Percentiles rank a stretch among this genome's conserved stretches.
Conservation (phyloP, 306 rosid genomes). For the Trifolium repens region DNA sequence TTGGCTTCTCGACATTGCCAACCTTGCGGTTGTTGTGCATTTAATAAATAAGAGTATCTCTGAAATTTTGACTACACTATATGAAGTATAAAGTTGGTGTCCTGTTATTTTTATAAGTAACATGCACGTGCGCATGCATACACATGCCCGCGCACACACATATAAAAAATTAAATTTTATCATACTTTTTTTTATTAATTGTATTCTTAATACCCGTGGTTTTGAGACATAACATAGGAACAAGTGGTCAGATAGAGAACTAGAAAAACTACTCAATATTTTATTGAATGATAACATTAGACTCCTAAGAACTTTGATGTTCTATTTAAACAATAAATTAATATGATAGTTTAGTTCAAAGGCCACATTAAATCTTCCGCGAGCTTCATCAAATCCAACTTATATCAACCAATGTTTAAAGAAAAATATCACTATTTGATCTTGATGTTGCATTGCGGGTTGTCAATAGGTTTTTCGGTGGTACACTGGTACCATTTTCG, state of each 20-base stretch:
- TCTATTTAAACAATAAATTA: slow-evolving; percentile 4
- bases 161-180: no score
- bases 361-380: slow-evolving; percentile 10
- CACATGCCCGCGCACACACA: no score
- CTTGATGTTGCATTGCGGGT: slow-evolving; percentile 25
- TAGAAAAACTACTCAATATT: neutral
- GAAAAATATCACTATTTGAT: slow-evolving; percentile 28
- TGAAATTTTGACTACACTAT: no score
- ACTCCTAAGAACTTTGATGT: neutral
- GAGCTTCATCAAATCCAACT: slow-evolving; percentile 17
- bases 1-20: no score
- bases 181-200: no score
- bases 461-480: slow-evolving; percentile 12
- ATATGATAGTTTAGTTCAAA: neutral
- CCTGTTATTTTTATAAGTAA: no score
- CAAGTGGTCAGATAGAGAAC: neutral
- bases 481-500: slow-evolving; percentile 26
- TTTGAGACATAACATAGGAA: neutral
- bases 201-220: no score
- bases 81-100: no score
- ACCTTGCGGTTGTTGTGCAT: no score
- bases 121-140: no score
- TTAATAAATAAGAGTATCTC: no score
- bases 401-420: slow-evolving; percentile 2
- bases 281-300: neutral